These are phyloP conservation scores for Aspergillus kassunensis DNA, from an alignment of 495 filamentous ascomycete genomes.

Conservation along the genomic window DNA sequence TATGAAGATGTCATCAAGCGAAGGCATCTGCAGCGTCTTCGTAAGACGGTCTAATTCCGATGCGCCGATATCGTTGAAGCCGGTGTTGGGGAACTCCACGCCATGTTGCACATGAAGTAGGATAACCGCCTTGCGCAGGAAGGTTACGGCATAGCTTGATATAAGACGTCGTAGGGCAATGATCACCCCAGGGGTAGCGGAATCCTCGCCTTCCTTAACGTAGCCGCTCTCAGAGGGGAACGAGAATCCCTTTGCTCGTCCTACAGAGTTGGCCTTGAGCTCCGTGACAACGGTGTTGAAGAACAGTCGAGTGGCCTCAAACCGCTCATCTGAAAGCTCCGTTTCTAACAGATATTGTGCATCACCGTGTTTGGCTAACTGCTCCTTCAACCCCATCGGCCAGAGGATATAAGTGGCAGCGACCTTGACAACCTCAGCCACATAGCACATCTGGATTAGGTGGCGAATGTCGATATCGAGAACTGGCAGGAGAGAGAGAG, in stretches of 20 bases:
- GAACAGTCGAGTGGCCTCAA: slow-evolving; percentile 33
- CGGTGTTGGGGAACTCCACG: slow-evolving; percentile 76
- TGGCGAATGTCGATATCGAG: slow-evolving; percentile 74
- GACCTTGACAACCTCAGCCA: slow-evolving; percentile 86
- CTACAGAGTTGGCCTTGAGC: slow-evolving; percentile 42
- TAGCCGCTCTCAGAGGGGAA: slow-evolving; percentile 42
- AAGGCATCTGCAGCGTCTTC: slow-evolving; percentile 66
- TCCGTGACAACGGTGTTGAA: slow-evolving; percentile 41
- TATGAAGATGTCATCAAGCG: slow-evolving; percentile 72
- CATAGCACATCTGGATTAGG: slow-evolving; percentile 82
- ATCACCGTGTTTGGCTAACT: slow-evolving; percentile 32
- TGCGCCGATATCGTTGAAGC: slow-evolving; percentile 58
- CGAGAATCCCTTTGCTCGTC: slow-evolving; percentile 38
- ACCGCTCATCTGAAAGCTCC: slow-evolving; percentile 30
- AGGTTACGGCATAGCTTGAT: slow-evolving; percentile 79
- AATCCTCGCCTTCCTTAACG: slow-evolving; percentile 42
- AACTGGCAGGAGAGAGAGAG: slow-evolving; percentile 65
- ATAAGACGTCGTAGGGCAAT: slow-evolving; percentile 51
- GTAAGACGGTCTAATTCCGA: slow-evolving; percentile 83
- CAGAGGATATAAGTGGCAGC: slow-evolving; percentile 43
- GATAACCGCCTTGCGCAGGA: slow-evolving; percentile 80
- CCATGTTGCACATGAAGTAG: slow-evolving; percentile 86
- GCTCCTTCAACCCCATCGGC: slow-evolving; percentile 40
- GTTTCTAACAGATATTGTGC: slow-evolving; percentile 24
- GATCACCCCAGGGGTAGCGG: slow-evolving; percentile 35